These are phyloP conservation scores for Diaporthe citriasiana DNA, from an alignment of 2,329 filamentous ascomycete species.

Conservation along the genomic window DNA sequence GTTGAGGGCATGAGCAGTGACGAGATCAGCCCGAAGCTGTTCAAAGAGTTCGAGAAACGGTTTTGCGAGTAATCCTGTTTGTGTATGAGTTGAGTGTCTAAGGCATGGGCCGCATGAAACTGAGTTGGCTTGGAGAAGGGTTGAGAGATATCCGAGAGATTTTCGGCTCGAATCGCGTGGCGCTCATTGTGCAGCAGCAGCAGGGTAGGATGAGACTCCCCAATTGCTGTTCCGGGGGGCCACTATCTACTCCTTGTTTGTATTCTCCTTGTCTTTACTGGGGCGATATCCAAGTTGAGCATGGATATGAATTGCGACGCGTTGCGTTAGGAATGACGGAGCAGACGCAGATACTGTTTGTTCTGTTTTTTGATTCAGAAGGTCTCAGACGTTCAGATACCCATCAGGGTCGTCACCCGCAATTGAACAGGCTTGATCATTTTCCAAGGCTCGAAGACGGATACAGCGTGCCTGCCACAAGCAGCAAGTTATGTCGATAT, in stretches of 20 bases:
- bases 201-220: not conserved
- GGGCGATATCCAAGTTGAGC: not conserved
- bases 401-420: not conserved
- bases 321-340: not conserved
- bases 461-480: not conserved
- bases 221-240: not conserved
- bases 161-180: not conserved
- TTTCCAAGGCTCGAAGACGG: not conserved
- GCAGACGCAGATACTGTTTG: not conserved
- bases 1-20: conserved; percentile 92
- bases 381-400: not conserved
- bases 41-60: conserved; percentile 82
- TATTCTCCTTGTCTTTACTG: not conserved
- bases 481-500: not conserved
- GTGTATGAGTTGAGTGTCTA: conserved; percentile 8
- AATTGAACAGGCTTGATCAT: not conserved
- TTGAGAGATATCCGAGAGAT: not conserved
- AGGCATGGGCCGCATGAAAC: not conserved
- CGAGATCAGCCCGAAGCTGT: conserved; percentile 93
- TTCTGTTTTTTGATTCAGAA: not conserved
- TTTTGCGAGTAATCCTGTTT: conserved; percentile 64
- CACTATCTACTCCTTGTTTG: not conserved
- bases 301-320: not conserved
- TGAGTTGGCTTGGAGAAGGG: not conserved
- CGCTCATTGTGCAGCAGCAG: conserved; percentile 16